Conservation (phyloP, 345 rosid genomes). For the Brassica juncea region DNA sequence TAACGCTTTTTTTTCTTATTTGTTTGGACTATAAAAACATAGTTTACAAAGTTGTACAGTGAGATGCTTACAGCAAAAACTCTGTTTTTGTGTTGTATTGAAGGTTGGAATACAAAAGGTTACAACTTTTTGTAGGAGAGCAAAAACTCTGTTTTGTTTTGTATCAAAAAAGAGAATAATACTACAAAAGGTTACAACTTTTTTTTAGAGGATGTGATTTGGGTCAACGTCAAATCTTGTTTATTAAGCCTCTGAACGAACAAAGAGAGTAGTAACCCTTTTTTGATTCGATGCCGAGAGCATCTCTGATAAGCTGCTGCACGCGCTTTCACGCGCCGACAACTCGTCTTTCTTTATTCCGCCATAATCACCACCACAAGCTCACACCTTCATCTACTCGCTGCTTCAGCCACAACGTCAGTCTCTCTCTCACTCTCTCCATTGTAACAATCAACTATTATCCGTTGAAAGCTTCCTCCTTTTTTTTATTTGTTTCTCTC, state of each 20-base stretch:
- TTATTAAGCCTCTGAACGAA: background rate
- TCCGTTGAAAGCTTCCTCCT: background rate
- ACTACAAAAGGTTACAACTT: background rate
- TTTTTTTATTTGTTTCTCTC: background rate
- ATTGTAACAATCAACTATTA: background rate
- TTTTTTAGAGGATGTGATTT: background rate
- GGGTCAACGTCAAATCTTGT: conserved; percentile 6
- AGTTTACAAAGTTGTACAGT: conserved; percentile 4
- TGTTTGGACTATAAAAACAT: background rate
- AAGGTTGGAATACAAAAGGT: conserved; percentile 11
- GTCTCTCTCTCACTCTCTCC: background rate
- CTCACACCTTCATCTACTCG: background rate
- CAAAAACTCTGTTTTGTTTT: background rate
- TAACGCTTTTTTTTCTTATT: background rate
- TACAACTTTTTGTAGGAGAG: background rate
- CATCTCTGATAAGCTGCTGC: background rate
- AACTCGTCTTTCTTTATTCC: background rate
- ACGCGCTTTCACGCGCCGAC: conserved; percentile 37
- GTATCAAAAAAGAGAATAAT: background rate
- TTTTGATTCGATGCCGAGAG: background rate
- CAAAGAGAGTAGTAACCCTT: background rate
- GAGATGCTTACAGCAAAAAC: background rate
- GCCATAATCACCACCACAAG: background rate
- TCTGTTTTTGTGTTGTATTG: background rate
- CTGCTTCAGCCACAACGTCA: conserved; percentile 3